These are phyloP conservation scores for Gracilaria domingensis DNA, from an alignment of 23 red algal species.

Conservation along the genomic window DNA sequence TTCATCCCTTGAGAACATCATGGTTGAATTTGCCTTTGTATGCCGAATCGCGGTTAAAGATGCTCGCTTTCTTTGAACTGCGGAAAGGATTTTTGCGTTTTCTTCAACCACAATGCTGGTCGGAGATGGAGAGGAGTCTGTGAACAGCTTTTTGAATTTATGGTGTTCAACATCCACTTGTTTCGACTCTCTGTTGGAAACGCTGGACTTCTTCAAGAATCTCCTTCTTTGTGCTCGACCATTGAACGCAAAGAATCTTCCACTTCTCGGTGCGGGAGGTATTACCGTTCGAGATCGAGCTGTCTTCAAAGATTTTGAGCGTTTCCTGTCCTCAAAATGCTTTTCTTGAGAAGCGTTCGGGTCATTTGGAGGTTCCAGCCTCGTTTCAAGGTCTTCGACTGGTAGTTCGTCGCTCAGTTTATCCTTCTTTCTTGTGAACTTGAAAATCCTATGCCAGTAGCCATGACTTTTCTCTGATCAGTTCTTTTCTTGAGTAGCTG, in stretches of 20 bases:
- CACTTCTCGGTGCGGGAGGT: background rate
- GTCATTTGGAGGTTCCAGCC: background rate
- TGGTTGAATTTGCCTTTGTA: constrained; percentile 10
- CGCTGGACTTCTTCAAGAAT: background rate
- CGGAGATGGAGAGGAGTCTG: background rate
- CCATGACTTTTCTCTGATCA: background rate
- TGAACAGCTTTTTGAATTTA: background rate
- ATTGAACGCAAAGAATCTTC: background rate
- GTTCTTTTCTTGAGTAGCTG: too few species aligned
- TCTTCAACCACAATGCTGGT: background rate
- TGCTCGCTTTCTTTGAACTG: background rate
- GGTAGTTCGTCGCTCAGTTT: background rate
- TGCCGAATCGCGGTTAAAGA: background rate
- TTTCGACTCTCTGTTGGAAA: background rate
- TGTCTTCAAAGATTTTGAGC: background rate
- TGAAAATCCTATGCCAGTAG: constrained; percentile 5
- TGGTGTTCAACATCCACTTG: background rate
- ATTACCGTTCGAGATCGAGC: background rate
- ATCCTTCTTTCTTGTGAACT: background rate
- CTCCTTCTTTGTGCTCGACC: background rate
- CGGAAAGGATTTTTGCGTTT: background rate
- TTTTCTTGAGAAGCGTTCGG: background rate
- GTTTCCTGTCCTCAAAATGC: background rate
- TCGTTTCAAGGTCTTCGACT: background rate
- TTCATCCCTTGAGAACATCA: background rate